Conservation (phyloP, 2,329 filamentous ascomycete genomes). For the Penicillium sp. region DNA sequence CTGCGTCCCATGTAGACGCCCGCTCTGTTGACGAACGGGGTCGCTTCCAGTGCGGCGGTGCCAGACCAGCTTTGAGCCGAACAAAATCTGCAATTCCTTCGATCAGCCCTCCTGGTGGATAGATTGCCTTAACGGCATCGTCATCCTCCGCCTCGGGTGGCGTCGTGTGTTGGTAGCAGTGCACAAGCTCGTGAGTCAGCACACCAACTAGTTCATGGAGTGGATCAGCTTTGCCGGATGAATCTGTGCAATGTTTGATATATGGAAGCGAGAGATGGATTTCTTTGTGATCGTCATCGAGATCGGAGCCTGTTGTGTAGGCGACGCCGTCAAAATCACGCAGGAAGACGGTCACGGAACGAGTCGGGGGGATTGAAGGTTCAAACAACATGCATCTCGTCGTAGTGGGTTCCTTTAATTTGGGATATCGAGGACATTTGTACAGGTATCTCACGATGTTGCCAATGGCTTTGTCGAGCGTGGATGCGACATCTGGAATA, state of each 20-base stretch:
- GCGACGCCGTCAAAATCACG: slow-evolving; percentile 79
- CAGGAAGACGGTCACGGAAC: slow-evolving; percentile 80
- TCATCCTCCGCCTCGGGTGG: slow-evolving; percentile 43
- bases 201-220: slow-evolving; percentile 72
- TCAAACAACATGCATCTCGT: slow-evolving; percentile 22
- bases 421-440: slow-evolving; percentile 22
- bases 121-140: slow-evolving; percentile 15
- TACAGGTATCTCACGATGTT: slow-evolving; percentile 74
- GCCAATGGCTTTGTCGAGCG: slow-evolving; percentile 61
- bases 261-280: slow-evolving; percentile 83
- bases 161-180: slow-evolving; percentile 84
- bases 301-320: slow-evolving; percentile 76
- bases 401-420: slow-evolving; percentile 3
- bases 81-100: slow-evolving; percentile 96
- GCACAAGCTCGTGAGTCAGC: slow-evolving; percentile 86
- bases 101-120: slow-evolving; percentile 68
- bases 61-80: slow-evolving; percentile 67
- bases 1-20: slow-evolving; percentile 72
- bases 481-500: slow-evolving; percentile 58
- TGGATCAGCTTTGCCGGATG: slow-evolving; percentile 27
- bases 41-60: slow-evolving; percentile 78
- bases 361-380: slow-evolving; percentile 59
- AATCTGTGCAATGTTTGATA: slow-evolving; percentile 46
- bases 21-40: slow-evolving; percentile 46
- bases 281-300: slow-evolving; percentile 86